Base-by-base conservation (phyloP, 164 flowering plant genomes). In the Macadamia tetraphylla region DNA sequence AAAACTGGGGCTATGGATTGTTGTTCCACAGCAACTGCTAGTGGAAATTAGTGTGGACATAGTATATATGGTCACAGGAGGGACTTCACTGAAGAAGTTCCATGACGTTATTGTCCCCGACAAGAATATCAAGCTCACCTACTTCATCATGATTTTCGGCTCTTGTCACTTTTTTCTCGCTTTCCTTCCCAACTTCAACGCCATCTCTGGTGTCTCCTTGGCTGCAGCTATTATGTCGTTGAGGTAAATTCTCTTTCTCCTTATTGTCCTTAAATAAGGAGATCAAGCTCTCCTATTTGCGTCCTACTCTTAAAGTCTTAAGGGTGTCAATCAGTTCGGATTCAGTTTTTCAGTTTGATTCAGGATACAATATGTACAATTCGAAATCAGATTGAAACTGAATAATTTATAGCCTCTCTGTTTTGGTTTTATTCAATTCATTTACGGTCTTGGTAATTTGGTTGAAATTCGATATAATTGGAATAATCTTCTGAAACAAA, bases 211-310 rank as follows among this genome's bases (percentile, higher is more conserved):
- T 6, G 78, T 89, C 29, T 89, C 91, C 29, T 70, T 85, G 67
- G 91, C 88, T 3, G 91, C 91, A 0, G 89, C 94, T 6, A 76
- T 80, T 68, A 88, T 88, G 90, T 85, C 88, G 56, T 66, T 88
- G 44, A 85, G 88, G 93, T 88, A 85, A 6, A 14, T 5, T 13
- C n/a, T 65, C 49, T 58, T 29, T 31, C 58, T 32, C 9, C 35
- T 23, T 62, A 2, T 49, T 35, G 40, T 23, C 23, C 23, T 23
- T 23, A 23, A 23, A 23, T 23, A 23, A 23, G 23, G 23, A 23
- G 23, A 23, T 23, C 23, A 23, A 23, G 23, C 23, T 23, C 23
- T 23, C 23, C 23, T 23, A 23, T 23, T 23, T 23, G 23, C 23
- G 23, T 23, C 23, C 23, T 23, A 23, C 23, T 23, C 0, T 23